Base-by-base conservation (phyloP, 1,139 yeast species). In the Zygotorulaspora mrakii region DNA sequence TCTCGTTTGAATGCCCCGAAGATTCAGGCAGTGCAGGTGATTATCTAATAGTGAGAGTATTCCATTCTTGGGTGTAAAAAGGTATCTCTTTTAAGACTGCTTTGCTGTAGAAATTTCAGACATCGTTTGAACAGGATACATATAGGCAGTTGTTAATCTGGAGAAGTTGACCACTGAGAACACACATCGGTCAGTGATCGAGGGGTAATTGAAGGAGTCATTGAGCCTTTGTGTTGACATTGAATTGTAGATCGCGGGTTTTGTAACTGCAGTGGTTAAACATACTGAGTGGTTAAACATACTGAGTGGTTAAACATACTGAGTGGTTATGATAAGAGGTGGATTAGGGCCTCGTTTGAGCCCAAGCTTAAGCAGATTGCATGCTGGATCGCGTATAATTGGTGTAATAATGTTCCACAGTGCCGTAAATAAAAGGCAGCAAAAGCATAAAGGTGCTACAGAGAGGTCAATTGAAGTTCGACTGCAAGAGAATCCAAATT, bases 401-500 rank as follows among this genome's bases (percentile, higher is more conserved):
- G 17, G 20, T n/a, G 28, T 26, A 9, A 23, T 13, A 22, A 32
- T 27, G 31, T 30, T 14, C 9, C 33, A 39, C 21, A 21, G 14
- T 21, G 21, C 14, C 8, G 9, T 17, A 13, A 21, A 23, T 16
- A 17, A 14, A 14, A 29, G 26, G 5, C 39, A 35, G 17, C 33
- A 30, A 14, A 43, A 42, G n/a, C 35, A 38, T 5, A 23, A 31
- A n/a, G 38, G 41, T 11, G 49, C 3, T 5, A 28, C 11, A 14
- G 20, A 28, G 5, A 17, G 18, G 7, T 14, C 9, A 9, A 14
- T 17, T 7, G 31, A 47, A 23, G 33, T 35, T 32, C 31, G 40
- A 12, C 40, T 47, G 31, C 43, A 49, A 17, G 37, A 46, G 7
- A 45, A 50, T 30, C 45, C 52, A 9, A 34, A 46, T 13, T 47